Base-by-base conservation (phyloP, 345 rosid genomes). In the Rhodomyrtus tomentosa region DNA sequence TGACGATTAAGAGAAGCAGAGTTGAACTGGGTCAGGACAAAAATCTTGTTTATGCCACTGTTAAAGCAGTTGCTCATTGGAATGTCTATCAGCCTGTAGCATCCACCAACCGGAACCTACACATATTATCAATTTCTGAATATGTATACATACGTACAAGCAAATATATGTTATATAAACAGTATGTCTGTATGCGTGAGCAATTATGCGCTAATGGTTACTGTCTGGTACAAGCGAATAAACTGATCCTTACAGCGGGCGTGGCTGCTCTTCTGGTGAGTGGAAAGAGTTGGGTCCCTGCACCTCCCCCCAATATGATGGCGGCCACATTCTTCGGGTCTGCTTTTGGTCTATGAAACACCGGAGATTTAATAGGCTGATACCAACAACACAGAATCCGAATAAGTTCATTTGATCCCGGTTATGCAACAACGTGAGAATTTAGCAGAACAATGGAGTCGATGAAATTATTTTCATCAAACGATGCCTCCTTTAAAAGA, bases 11-110 rank as follows among this genome's bases (percentile, higher is more conserved):
- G 99, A 86, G 99, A 93, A 85, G 99, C 92, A 1, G 99, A 96
- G 84, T 96, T 95, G 92, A 94, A 96, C 88, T 96, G 99, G 74
- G 99, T 96, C 84, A 96, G 83, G 55, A 96, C 98, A 48, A 94
- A 96, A 13, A 96, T 94, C 93, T 96, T 96, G 95, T 95, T 94
- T 84, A 96, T 92, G 87, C 95, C 93, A 86, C 98, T 93, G 92
- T 96, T 96, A 89, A 96, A 92, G 91, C 98, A 93, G 88, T 96
- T 96, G 90, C 99, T 96, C 99, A 96, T 96, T 5, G 99, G 99
- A 55, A 96, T 92, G 84, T 96, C 99, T 56, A 96, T 96, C 81
- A 96, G 95, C 91, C 91, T 92, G 83, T 94, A 95, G 91, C 99
- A 96, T 83, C 99, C 99, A 80, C 98, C 99, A 42, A 96, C 94